phyloP scores from a whole-genome alignment of 169 alveolate species.

The Plasmodium falciparum region DNA sequence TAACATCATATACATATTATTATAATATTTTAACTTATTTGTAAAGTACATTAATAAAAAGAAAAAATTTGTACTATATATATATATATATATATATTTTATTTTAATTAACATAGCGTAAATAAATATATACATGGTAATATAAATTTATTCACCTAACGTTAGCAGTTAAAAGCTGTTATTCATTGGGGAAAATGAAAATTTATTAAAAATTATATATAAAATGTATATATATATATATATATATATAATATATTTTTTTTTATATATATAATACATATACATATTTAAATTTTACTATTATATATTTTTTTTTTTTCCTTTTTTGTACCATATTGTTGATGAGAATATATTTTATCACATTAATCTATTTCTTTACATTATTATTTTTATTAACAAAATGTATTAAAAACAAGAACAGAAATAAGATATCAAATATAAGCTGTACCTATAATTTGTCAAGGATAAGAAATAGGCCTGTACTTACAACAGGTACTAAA shows the following conservation, averaged over 20 bases:
- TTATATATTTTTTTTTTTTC: not conserved
- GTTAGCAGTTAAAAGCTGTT: too few relatives aligned
- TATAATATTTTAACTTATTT: too few relatives aligned
- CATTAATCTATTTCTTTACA: constrained; percentile 2
- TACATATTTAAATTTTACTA: not conserved
- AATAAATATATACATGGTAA: too few relatives aligned
- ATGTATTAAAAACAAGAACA: constrained; percentile 25
- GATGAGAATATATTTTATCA: constrained; percentile 27
- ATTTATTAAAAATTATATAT: not conserved
- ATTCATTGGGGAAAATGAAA: too few relatives aligned
- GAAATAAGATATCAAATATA: not conserved
- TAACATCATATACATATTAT: too few relatives aligned
- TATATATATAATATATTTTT: too few relatives aligned
- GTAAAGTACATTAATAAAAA: too few relatives aligned
- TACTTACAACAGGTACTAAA: not conserved
- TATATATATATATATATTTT: too few relatives aligned
- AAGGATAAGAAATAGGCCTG: not conserved
- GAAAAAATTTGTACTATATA: too few relatives aligned
- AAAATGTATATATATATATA: not conserved
- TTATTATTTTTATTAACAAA: constrained; percentile 24
- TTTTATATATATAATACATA: not conserved
- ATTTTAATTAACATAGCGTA: too few relatives aligned
- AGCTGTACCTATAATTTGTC: not conserved
- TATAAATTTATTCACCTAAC: too few relatives aligned
- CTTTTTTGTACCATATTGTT: constrained; percentile 13